phyloP scores from a whole-genome alignment of 495 filamentous ascomycete species.

The Rhypophila decipiens region DNA sequence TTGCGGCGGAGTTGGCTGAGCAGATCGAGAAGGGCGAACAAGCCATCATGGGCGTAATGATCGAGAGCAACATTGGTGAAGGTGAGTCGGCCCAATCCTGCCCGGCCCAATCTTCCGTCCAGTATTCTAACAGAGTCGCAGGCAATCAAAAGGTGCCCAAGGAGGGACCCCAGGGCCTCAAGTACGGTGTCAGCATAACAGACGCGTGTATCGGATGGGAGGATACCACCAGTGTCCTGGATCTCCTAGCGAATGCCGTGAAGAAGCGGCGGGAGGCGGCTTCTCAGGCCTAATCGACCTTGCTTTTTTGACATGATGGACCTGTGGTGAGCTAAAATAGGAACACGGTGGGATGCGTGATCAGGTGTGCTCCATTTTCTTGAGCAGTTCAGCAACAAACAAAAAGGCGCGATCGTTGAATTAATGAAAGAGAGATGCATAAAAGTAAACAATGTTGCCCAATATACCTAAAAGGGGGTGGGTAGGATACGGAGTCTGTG shows the following conservation, averaged over 20 bases:
- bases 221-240: constrained; percentile 78
- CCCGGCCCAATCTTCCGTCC: constrained; percentile 1
- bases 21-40: constrained; percentile 81
- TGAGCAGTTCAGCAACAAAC: no score
- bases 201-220: constrained; percentile 97
- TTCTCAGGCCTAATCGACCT: constrained; percentile 15
- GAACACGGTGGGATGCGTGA: no score
- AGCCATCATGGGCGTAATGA: constrained; percentile 96
- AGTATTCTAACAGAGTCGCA: constrained; percentile 24
- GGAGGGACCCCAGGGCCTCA: constrained; percentile 81
- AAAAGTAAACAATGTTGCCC: no score
- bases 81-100: constrained; percentile 40
- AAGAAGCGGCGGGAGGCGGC: constrained; percentile 53
- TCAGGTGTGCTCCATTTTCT: no score
- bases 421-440: no score
- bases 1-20: constrained; percentile 72
- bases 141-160: constrained; percentile 86
- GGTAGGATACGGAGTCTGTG: no score
- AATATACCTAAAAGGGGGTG: no score
- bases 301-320: no score
- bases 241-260: constrained; percentile 75
- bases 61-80: constrained; percentile 95
- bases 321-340: no score
- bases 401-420: no score
- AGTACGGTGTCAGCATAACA: constrained; percentile 95